Conservation (phyloP, 2,329 filamentous ascomycete species). For the Aspergillus proliferans region DNA sequence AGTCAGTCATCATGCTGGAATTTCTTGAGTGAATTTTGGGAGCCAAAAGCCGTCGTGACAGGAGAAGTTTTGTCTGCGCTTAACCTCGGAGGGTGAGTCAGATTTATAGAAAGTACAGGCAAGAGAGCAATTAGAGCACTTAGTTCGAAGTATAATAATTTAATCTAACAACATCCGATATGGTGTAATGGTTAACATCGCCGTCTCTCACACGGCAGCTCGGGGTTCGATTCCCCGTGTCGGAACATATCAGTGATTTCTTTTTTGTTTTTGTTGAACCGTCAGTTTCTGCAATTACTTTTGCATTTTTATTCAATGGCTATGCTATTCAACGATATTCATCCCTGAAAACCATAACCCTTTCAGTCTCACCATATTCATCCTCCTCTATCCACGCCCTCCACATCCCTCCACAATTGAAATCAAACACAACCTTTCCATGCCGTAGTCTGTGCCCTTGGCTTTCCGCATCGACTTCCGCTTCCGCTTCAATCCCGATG, state of each 20-base stretch:
- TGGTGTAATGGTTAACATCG: constrained; percentile 7
- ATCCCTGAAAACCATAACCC: constrained; percentile 41
- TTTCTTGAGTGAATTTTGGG: too few species aligned
- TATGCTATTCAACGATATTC: constrained; percentile 21
- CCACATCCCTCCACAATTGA: constrained; percentile 85
- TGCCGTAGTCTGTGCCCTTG: constrained; percentile 26
- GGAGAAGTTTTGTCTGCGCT: too few species aligned
- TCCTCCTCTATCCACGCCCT: constrained; percentile 59
- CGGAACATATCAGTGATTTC: neutral
- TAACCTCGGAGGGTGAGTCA: too few species aligned
- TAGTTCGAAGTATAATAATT: too few species aligned
- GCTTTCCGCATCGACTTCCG: constrained; percentile 52
- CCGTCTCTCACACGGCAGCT: constrained; percentile 6
- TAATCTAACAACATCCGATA: neutral
- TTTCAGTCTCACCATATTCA: constrained; percentile 26
- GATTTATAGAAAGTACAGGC: too few species aligned
- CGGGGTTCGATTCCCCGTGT: constrained; percentile 7
- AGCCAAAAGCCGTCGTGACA: too few species aligned
- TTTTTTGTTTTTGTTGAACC: neutral
- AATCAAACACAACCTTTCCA: constrained; percentile 63
- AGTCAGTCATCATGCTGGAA: too few species aligned
- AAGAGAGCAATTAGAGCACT: too few species aligned
- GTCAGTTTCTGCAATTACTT: neutral
- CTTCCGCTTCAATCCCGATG: constrained; percentile 56
- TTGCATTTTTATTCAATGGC: neutral